Conservation (phyloP, 78 protist species). For the Speleostelium caveatum region DNA sequence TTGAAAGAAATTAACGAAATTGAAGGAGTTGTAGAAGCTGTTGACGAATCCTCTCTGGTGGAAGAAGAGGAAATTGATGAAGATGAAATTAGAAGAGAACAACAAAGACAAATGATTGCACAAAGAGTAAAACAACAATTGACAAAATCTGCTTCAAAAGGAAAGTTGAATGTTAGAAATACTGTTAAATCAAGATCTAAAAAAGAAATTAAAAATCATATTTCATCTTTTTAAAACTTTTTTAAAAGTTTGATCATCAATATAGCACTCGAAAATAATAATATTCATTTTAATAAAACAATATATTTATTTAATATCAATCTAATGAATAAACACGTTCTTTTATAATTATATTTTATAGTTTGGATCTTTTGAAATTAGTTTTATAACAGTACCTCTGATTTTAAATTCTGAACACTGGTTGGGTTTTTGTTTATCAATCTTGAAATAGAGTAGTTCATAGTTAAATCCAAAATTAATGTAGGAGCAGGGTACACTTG, state of each 20-base stretch:
- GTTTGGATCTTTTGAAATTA: too few relatives aligned
- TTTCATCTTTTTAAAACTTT: slow-evolving; percentile 4
- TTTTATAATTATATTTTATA: too few relatives aligned
- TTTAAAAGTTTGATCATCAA: too few relatives aligned
- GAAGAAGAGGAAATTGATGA: neutral
- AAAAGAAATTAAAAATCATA: slow-evolving; percentile 24
- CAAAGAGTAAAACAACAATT: slow-evolving; percentile 46
- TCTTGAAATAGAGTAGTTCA: too few relatives aligned
- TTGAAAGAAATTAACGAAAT: slow-evolving; percentile 18
- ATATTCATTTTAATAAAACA: too few relatives aligned
- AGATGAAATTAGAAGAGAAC: slow-evolving; percentile 15
- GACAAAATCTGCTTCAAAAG: neutral
- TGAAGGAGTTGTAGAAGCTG: neutral
- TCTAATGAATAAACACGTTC: too few relatives aligned
- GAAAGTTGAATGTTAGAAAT: slow-evolving; percentile 28
- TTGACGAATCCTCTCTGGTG: neutral
- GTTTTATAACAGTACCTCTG: too few relatives aligned
- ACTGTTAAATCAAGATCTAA: slow-evolving; percentile 47
- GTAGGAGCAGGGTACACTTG: too few relatives aligned
- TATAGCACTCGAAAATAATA: too few relatives aligned
- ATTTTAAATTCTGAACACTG: too few relatives aligned
- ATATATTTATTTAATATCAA: neutral
- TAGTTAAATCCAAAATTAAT: too few relatives aligned
- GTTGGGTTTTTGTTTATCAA: too few relatives aligned
- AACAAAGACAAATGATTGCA: slow-evolving; percentile 3